A percentile compares a stretch with the other conserved stretches of the same genome.
Evolutionary conservation across 768 basidiomycete genomes (phyloP).

Genomic region (Strobilomyces dryophilus): DNA sequence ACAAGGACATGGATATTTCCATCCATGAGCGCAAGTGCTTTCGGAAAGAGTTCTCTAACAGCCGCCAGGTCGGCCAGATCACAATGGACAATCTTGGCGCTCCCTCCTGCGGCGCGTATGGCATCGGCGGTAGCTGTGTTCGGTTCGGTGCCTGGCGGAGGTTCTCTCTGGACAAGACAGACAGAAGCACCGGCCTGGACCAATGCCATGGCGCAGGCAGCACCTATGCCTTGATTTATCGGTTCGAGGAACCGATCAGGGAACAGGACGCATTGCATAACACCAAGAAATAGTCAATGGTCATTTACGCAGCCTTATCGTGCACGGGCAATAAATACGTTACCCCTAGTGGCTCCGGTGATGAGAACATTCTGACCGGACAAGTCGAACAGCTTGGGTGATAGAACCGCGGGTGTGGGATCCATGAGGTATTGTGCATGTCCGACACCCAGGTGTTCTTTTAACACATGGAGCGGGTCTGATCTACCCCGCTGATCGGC

Average conservation of each 20-base stretch:
- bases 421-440: constrained; percentile 38
- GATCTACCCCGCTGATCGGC: constrained; percentile 33
- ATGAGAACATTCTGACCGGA: constrained; percentile 66
- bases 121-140: constrained; percentile 34
- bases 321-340: constrained; percentile 23
- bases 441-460: constrained; percentile 13
- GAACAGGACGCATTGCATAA: constrained; percentile 11
- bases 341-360: constrained; percentile 78
- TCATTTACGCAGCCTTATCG: constrained; percentile 11
- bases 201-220: constrained; percentile 50
- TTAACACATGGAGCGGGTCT: constrained; percentile 17
- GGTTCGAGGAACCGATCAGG: constrained; percentile 7
- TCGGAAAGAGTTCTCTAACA: constrained; percentile 46
- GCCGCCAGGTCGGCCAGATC: constrained; percentile 50
- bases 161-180: constrained; percentile 45
- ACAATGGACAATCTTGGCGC: constrained; percentile 45
- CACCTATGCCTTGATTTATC: constrained; percentile 45
- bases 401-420: constrained; percentile 44
- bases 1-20: constrained; percentile 59
- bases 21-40: constrained; percentile 47
- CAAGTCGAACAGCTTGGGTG: constrained; percentile 64
- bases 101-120: constrained; percentile 35
- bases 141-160: constrained; percentile 31
- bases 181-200: constrained; percentile 52
- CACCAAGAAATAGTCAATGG: constrained; percentile 3